Evolutionary conservation across 2,329 filamentous ascomycete genomes (phyloP).

Genomic region (Neonectria hederae): DNA sequence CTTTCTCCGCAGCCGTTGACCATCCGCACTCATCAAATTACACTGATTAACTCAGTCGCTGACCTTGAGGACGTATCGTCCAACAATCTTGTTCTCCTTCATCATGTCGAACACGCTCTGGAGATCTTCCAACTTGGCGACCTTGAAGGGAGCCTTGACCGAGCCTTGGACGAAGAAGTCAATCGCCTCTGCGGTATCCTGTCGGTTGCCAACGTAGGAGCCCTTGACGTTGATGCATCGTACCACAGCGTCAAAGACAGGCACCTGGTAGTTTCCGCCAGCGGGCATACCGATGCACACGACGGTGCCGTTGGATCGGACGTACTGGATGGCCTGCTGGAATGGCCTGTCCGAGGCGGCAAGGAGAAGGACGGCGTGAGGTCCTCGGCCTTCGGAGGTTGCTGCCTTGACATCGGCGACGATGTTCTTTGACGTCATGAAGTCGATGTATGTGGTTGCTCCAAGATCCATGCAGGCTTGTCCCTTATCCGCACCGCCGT

Average conservation of each 20-base stretch:
- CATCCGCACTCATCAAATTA: not conserved
- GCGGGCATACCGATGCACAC: slow-evolving; percentile 23
- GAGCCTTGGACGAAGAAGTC: slow-evolving; percentile 15
- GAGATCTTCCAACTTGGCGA: slow-evolving; percentile 13
- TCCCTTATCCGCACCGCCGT: slow-evolving; percentile 15
- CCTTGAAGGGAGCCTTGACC: slow-evolving; percentile 18
- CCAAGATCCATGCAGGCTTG: slow-evolving; percentile 13
- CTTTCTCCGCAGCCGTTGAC: not conserved
- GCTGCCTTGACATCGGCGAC: slow-evolving; percentile 16
- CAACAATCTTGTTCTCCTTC: slow-evolving; percentile 16
- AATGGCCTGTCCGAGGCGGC: slow-evolving; percentile 15
- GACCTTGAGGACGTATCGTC: slow-evolving; percentile 20
- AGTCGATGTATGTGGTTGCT: slow-evolving; percentile 13
- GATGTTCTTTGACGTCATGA: slow-evolving; percentile 10
- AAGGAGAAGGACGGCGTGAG: slow-evolving; percentile 19
- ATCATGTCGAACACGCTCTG: slow-evolving; percentile 16
- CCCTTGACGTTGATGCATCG: slow-evolving; percentile 22
- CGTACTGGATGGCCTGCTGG: slow-evolving; percentile 22
- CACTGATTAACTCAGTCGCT: not conserved
- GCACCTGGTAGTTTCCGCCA: slow-evolving; percentile 17
- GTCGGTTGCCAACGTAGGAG: slow-evolving; percentile 19
- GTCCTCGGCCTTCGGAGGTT: slow-evolving; percentile 5
- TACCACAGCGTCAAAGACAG: slow-evolving; percentile 20
- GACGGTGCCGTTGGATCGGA: slow-evolving; percentile 14
- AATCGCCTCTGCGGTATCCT: slow-evolving; percentile 16